Percentiles rank a stretch among this genome's conserved stretches.
Conservation (phyloP, 306 rosid genomes). For the Sophora flavescens region DNA sequence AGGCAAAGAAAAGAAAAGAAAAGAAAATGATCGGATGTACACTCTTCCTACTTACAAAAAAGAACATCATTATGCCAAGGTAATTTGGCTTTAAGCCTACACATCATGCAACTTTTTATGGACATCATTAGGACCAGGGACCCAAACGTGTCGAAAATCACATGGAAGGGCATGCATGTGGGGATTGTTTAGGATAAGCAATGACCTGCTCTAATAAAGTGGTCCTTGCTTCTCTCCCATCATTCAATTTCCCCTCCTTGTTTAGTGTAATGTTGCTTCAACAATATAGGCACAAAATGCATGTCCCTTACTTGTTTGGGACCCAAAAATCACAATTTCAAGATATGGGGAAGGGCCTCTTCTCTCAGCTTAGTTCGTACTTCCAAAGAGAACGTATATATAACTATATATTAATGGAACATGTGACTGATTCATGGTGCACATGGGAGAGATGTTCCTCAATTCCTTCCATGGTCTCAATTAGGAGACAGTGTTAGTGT, state of each 20-base stretch:
- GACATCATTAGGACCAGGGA: slow-evolving; percentile 42
- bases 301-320: slow-evolving; percentile 37
- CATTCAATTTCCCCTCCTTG: slow-evolving; percentile 29
- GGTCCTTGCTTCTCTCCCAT: slow-evolving; percentile 32
- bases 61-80: slow-evolving; percentile 12
- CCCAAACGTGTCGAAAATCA: slow-evolving; percentile 45
- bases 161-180: slow-evolving; percentile 54
- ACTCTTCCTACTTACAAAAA: neutral
- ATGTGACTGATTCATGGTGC: slow-evolving; percentile 35
- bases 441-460: slow-evolving; percentile 41
- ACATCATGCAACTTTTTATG: neutral
- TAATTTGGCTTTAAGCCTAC: neutral
- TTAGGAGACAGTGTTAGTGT: neutral
- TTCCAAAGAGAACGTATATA: neutral
- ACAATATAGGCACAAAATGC: slow-evolving; percentile 23
- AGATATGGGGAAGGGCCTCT: slow-evolving; percentile 37
- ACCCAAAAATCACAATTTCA: slow-evolving; percentile 41
- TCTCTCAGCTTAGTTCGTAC: slow-evolving; percentile 26
- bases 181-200: slow-evolving; percentile 48
- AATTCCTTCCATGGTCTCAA: slow-evolving; percentile 31
- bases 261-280: slow-evolving; percentile 46
- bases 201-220: slow-evolving; percentile 39
- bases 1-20: neutral
- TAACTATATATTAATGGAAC: slow-evolving; percentile 16
- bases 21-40: neutral